Evolutionary conservation across 2,329 filamentous ascomycete genomes (phyloP), one percentile per base, ranked within the genome.

Genomic region (Blumeria hordei): DNA sequence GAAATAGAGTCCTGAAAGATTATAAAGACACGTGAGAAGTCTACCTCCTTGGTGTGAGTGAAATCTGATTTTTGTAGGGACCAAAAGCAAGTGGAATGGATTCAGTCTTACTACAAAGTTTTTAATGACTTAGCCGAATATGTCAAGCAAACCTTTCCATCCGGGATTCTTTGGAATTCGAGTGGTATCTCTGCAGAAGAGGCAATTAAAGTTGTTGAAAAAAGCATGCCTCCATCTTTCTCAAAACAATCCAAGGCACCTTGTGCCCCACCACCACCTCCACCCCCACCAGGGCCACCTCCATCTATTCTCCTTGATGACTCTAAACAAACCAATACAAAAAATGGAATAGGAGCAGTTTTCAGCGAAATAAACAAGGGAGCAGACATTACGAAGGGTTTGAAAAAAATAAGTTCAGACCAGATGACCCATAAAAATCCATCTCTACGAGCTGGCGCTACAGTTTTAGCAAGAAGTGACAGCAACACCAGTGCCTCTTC

Each of bases 391-490:
- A 98, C 92, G 3, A 80, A 85, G 60, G 81, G 85, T 35, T 74
- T 98, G 37, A 83, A 85, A 61, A 98, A 95, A 72, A 92, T 98
- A 53, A 90, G 95, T 70, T 83, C 82, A 65, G 92, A 85, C 55
- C 76, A 96, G 68, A 95, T 95, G 90, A 98, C 92, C 57, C 92
- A 98, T 71, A 96, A 96, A 73, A 98, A 98, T 69, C 92, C 92
- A 12, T 78, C 81, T 9, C 73, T 98, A 56, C 81, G 92, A 59
- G 77, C 85, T 28, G 73, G 73, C 58, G 83, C 85, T 11, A 75
- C 78, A 1, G 85, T 90, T 3, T 74, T 84, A 1, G 73, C 73
- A 56, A 70, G 75, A 56, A 74, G 73, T 55, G 70, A 72, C 54
- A 71, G 70, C 51, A 67, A 69, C 33, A 76, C 74, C 21, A 74